Base-by-base conservation (phyloP, 768 basidiomycete genomes). In the Hygrophoropsis aurantiaca region DNA sequence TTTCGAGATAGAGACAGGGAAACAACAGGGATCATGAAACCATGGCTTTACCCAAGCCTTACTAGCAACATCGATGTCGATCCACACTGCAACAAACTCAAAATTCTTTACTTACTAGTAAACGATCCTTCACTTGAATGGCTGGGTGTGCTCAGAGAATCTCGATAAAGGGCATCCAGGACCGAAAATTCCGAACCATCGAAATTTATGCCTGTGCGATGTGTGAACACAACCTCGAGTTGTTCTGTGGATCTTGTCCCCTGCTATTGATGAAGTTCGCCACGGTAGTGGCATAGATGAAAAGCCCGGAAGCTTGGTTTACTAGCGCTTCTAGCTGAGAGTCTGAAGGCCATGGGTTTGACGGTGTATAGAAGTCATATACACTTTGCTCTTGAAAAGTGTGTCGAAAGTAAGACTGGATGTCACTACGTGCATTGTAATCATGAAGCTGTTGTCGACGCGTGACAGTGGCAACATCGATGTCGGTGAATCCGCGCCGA, bases 201-300 rank as follows among this genome's bases (percentile, higher is more conserved):
- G 37, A 37, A n/a, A 46, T 48, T 16, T 18, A 32, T 21, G 15
- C 40, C 40, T 15, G 42, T 11, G 39, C 13, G 49, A 11, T 56
- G 54, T 6, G 49, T 48, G 24, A 57, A 23, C 13, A 56, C 35
- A 6, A 38, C 42, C 40, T 50, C 50, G 18, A 57, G 51, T 21
- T 54, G 51, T 35, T 11, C 11, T 45, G n/a, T 18, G 56, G 56
- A 42, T 58, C 50, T 33, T 62, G 53, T 3, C 53, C 42, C 21
- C 44, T 42, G 15, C 47, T 47, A 21, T 53, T 58, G 9, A 64
- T 50, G 34, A 60, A 65, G 33, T 58, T 58, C 40, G 59, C 43
- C 5, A 64, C 56, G 1, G 64, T 61, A 16, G 64, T 33, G 2
- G 63, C 54, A 38, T 60, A 61, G 8, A 63, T 58, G 38, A 66